Evolutionary conservation across 176 grass and related monocot genomes (phyloP).

Genomic region (Aegilops sharonensis): DNA sequence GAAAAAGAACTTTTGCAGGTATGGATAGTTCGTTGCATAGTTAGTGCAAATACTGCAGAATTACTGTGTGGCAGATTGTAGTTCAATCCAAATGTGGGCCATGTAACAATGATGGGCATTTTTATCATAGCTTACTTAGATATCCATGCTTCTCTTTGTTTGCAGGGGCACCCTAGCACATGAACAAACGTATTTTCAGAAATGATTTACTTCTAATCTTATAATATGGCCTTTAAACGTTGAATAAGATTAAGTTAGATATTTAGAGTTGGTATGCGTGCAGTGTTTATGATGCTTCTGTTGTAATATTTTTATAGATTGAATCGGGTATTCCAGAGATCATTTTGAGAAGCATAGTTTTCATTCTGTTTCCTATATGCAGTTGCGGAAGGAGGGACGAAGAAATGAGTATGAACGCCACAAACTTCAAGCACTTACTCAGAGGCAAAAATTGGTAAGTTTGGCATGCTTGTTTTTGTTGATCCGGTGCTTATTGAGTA

Average conservation of each 20-base stretch:
- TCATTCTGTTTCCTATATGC: conserved; percentile 31
- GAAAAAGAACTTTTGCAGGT: conserved; percentile 99
- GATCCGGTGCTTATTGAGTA: neutral
- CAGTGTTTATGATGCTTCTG: conserved; percentile 17
- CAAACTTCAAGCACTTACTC: conserved; percentile 97
- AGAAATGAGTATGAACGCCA: conserved; percentile 97
- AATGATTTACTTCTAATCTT: neutral
- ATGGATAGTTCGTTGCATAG: neutral
- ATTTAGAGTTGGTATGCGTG: neutral
- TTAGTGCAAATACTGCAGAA: conserved; percentile 5
- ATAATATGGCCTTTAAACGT: neutral
- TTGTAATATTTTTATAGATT: conserved; percentile 6
- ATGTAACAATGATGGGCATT: neutral
- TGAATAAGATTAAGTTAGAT: neutral
- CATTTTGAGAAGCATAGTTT: conserved; percentile 3
- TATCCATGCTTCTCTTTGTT: neutral
- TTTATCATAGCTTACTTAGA: neutral
- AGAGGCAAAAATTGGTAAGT: conserved; percentile 88
- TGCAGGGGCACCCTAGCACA: neutral
- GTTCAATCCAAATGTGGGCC: conserved; percentile 7
- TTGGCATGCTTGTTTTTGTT: neutral
- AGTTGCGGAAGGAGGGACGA: conserved; percentile 90
- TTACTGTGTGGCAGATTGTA: neutral
- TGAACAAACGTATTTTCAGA: neutral
- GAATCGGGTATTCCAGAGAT: neutral